Base-by-base conservation (phyloP, 2,329 filamentous ascomycete species). In the Talaromyces sp. region DNA sequence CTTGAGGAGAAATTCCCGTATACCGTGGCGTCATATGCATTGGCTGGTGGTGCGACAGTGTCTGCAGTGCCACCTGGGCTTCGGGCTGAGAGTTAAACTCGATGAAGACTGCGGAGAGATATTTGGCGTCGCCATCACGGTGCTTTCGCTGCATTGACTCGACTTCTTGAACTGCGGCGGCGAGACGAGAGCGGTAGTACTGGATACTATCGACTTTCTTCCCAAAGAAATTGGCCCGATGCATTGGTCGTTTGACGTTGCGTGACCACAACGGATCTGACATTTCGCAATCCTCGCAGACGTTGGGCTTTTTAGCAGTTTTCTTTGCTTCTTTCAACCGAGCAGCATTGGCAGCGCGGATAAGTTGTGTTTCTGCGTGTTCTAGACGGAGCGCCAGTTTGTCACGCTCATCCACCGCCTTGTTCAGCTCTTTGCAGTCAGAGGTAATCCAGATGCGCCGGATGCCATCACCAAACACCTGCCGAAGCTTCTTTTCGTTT, bases 201-300 rank as follows among this genome's bases (percentile, higher is more conserved):
- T 91, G 84, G 69, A 98, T 96, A 0, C 91, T 93, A 75, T 98
- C 93, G 9, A 96, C 91, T 71, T 93, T 93, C 67, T 90, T 84
- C 61, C 92, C 89, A 61, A 91, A 82, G 7, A 93, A 80, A 66
- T 86, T 88, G 55, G 84, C 77, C 26, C 85, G 86, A 71, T 96
- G 91, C 1, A 85, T 86, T 0, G 92, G 92, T 21, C 91, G 84
- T 69, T 89, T 82, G 75, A 76, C 67, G 14, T 69, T 69, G 13
- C 69, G 64, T 4, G 68, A 68, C 65, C 68, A 70, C 3, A 64
- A 58, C 5, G 71, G 67, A 6, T 67, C 64, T 27, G 69, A 68
- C 11, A 65, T 63, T 58, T 74, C 72, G 50, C 68, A 71, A 54
- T 75, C 71, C 7, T 67, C 41, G 50, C 66, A 70, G 14, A 58